Conservation (phyloP, 2,329 filamentous ascomycete species). For the Claviceps monticola region DNA sequence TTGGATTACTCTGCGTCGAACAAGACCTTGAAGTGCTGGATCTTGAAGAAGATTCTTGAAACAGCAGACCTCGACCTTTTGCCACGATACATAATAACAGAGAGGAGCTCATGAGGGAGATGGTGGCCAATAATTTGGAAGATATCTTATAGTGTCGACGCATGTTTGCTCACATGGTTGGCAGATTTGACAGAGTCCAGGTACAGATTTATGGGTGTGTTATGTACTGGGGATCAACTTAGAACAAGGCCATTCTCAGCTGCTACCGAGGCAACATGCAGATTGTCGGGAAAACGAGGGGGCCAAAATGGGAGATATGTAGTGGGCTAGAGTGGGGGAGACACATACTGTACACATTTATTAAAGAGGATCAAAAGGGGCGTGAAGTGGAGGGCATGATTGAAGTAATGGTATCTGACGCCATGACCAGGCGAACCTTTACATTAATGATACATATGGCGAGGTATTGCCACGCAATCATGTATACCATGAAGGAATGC, state of each 20-base stretch:
- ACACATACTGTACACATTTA: background rate
- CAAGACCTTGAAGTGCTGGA: slow-evolving; percentile 55
- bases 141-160: background rate
- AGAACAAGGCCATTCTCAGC: background rate
- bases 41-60: slow-evolving; percentile 28
- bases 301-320: no score
- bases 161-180: background rate
- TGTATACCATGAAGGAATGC: background rate
- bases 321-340: background rate
- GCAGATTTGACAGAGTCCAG: background rate
- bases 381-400: background rate
- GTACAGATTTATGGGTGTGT: background rate
- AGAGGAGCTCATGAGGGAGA: background rate
- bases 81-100: background rate
- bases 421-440: slow-evolving; percentile 9
- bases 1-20: slow-evolving; percentile 68
- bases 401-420: slow-evolving; percentile 5
- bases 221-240: background rate
- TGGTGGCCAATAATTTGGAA: background rate
- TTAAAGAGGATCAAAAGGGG: background rate
- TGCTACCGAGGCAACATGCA: background rate
- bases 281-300: background rate
- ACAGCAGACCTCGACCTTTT: background rate
- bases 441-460: slow-evolving; percentile 18
- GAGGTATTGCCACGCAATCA: background rate